Percentiles rank a stretch among this genome's conserved stretches.
phyloP scores from a whole-genome alignment of 768 basidiomycete species.

The Russula ochroleuca region DNA sequence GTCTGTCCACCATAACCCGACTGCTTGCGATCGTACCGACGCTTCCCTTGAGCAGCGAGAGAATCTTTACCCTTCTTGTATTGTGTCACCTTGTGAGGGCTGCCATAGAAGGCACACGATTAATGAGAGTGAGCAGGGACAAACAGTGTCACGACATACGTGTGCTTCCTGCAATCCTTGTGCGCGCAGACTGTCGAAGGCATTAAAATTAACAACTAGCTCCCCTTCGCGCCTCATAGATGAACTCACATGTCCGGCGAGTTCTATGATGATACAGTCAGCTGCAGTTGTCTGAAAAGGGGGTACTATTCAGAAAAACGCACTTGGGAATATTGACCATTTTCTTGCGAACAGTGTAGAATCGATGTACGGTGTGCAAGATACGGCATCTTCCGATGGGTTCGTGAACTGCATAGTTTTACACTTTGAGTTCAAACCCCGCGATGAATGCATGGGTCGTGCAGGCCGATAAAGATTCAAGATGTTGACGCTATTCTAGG shows the following conservation, averaged over 20 bases:
- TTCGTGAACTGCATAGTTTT: constrained; percentile 20
- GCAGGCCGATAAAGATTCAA: not conserved
- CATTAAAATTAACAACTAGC: constrained; percentile 27
- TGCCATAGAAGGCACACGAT: constrained; percentile 33
- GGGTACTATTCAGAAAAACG: constrained; percentile 34
- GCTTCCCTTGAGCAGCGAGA: constrained; percentile 96
- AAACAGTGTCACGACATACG: constrained; percentile 49
- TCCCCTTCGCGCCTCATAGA: not conserved
- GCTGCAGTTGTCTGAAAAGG: not conserved
- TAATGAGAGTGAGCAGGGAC: not conserved
- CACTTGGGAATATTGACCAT: constrained; percentile 98
- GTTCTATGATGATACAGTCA: constrained; percentile 50
- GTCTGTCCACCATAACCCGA: constrained; percentile 99
- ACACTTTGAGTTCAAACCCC: constrained; percentile 13
- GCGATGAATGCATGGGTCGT: not conserved
- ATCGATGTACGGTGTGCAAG: no score
- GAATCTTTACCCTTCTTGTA: constrained; percentile 99
- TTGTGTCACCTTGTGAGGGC: constrained; percentile 98
- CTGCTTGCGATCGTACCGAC: constrained; percentile 99
- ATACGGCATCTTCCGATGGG: constrained; percentile 13
- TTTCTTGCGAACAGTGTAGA: constrained; percentile 33
- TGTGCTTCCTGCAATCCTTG: constrained; percentile 96
- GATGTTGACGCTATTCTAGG: not conserved
- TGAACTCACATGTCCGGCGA: constrained; percentile 88
- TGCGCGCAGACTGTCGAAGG: constrained; percentile 78